These are phyloP conservation scores for Saccharomycopsis amapae DNA, from an alignment of 805 yeast species.

Conservation along the genomic window DNA sequence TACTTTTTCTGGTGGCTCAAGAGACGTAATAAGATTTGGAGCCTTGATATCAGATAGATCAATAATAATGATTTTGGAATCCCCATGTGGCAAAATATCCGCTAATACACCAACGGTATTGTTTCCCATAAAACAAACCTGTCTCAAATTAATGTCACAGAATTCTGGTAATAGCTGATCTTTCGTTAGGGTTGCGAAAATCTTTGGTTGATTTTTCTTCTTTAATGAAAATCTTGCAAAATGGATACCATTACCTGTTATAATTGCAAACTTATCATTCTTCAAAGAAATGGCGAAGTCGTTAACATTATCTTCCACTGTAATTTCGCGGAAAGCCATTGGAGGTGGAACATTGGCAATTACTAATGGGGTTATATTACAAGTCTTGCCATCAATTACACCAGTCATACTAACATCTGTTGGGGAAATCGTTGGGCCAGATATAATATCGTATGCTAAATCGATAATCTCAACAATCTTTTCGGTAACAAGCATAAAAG, in stretches of 20 bases:
- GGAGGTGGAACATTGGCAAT: constrained; percentile 95
- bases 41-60: constrained; percentile 37
- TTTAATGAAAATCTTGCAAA: constrained; percentile 12
- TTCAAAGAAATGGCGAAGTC: constrained; percentile 59
- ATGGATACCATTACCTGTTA: constrained; percentile 4
- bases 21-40: constrained; percentile 35
- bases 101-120: constrained; percentile 48
- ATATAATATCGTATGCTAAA: constrained; percentile 51
- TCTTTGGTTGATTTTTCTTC: constrained; percentile 5
- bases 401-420: constrained; percentile 70
- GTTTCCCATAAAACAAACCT: constrained; percentile 51
- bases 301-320: constrained; percentile 44
- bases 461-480: constrained; percentile 54
- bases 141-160: constrained; percentile 39
- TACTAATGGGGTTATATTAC: constrained; percentile 73
- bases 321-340: constrained; percentile 62
- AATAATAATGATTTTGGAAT: constrained; percentile 44
- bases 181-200: constrained; percentile 2
- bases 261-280: constrained; percentile 52
- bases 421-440: constrained; percentile 66
- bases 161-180: background rate
- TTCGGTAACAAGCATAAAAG: constrained; percentile 57
- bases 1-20: constrained; percentile 43
- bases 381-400: constrained; percentile 70
- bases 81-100: constrained; percentile 35